These are phyloP conservation scores for Zygosaccharomyces kombuchaensis DNA, from an alignment of 805 yeast genomes.

Conservation along the genomic window DNA sequence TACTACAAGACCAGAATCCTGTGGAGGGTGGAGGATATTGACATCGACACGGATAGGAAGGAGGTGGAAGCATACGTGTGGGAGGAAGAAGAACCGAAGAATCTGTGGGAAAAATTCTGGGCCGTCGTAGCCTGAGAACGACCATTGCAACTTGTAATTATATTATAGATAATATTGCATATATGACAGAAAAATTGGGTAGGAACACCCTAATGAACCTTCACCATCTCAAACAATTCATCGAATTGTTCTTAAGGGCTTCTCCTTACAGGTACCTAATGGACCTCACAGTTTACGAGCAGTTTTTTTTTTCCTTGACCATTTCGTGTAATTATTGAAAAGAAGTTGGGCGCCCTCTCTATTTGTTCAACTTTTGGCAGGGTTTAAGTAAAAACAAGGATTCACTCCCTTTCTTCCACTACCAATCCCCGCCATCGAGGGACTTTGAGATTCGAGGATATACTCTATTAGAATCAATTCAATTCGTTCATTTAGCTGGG, in stretches of 20 bases:
- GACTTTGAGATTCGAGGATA: neutral
- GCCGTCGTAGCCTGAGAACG: constrained; percentile 26
- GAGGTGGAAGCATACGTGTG: constrained; percentile 52
- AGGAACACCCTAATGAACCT: neutral
- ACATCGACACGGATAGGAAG: constrained; percentile 59
- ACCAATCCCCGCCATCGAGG: neutral
- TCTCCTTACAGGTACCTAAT: neutral
- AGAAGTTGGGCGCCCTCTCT: neutral
- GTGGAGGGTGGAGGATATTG: constrained; percentile 52
- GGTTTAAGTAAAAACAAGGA: neutral
- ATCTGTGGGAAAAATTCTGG: constrained; percentile 54
- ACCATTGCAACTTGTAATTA: neutral
- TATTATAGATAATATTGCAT: neutral
- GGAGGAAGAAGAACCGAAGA: constrained; percentile 50
- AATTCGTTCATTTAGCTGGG: neutral
- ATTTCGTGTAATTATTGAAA: neutral
- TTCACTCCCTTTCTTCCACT: neutral
- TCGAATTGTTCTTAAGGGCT: neutral
- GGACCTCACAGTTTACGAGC: neutral
- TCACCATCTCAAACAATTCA: neutral
- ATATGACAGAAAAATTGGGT: neutral
- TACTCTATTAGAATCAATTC: neutral
- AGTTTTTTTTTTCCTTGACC: neutral
- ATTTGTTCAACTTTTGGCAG: neutral
- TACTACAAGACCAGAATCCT: constrained; percentile 46